Base-by-base conservation (phyloP, 768 basidiomycete species). In the Coprinopsis strossmayeri region DNA sequence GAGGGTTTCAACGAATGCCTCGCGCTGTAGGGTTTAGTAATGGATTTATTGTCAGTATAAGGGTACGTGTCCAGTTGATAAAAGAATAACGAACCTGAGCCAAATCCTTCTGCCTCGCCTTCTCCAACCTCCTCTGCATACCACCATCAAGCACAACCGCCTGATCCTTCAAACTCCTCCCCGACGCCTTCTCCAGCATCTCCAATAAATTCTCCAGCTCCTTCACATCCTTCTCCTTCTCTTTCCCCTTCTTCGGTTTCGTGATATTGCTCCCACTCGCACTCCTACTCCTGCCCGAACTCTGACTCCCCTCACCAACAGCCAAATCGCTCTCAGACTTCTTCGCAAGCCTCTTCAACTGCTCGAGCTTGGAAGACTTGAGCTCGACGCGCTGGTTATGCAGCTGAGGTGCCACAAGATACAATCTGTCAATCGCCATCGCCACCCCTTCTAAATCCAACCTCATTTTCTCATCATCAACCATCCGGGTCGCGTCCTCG, bases 311-410 rank as follows among this genome's bases (percentile, higher is more conserved):
- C n/a, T n/a, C n/a, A n/a, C n/a, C n/a, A n/a, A n/a, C n/a, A n/a
- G n/a, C n/a, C n/a, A n/a, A n/a, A n/a, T n/a, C n/a, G n/a, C n/a
- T 43, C 9, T 72, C 77, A 34, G 71, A 69, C 46, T 66, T 66
- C 37, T 76, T 75, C 64, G 90, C 87, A 70, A 91, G 77, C 64
- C 90, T 75, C n/a, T 74, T 73, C 11, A 90, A 76, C 64, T 91
- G 77, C 11, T 77, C 76, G 12, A 83, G 57, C 59, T 90, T 87
- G 21, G 78, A 68, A 3, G 74, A 74, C 57, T 84, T 84, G 38
- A 95, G 77, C 62, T 94, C 93, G n/a, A 89, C 91, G 0, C 96
- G 81, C 64, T 99, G 95, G 61, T 94, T 86, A 51, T 86, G 80
- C 34, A 97, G 65, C 62, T 95, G 93, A 0, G 95, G 94, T 0